phyloP scores from a whole-genome alignment of 331 rosid species.

The Quercus phellos region DNA sequence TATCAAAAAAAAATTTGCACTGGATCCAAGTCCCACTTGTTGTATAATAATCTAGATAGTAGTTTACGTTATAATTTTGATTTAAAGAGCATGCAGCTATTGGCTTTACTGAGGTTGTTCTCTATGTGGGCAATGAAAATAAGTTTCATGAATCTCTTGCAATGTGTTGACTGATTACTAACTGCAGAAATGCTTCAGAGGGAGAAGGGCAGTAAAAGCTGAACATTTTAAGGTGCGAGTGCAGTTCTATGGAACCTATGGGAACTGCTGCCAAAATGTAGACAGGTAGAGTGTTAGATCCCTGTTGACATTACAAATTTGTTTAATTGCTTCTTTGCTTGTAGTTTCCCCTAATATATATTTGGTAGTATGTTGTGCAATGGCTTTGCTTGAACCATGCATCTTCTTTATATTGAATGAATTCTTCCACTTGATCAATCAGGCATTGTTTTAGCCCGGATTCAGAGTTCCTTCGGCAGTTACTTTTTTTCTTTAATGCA shows the following conservation, averaged over 20 bases:
- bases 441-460: slow-evolving; percentile 80
- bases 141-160: slow-evolving; percentile 21
- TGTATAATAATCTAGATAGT: neutral
- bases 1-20: neutral
- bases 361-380: neutral
- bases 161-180: slow-evolving; percentile 48
- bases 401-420: slow-evolving; percentile 2
- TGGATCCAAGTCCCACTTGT: neutral
- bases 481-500: slow-evolving; percentile 80
- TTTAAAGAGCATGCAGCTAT: neutral
- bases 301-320: slow-evolving; percentile 4
- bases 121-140: slow-evolving; percentile 8
- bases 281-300: slow-evolving; percentile 55
- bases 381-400: slow-evolving; percentile 9
- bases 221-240: slow-evolving; percentile 66
- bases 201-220: slow-evolving; percentile 61
- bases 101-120: neutral
- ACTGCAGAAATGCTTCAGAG: slow-evolving; percentile 97
- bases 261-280: slow-evolving; percentile 55
- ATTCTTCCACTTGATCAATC: slow-evolving; percentile 15
- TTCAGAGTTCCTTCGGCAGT: slow-evolving; percentile 81
- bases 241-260: slow-evolving; percentile 52
- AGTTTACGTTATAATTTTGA: neutral
- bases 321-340: slow-evolving; percentile 7
- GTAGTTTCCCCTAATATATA: neutral